phyloP scores from a whole-genome alignment of 1,139 yeast genomes.

The Yamadazyma diospyri region DNA sequence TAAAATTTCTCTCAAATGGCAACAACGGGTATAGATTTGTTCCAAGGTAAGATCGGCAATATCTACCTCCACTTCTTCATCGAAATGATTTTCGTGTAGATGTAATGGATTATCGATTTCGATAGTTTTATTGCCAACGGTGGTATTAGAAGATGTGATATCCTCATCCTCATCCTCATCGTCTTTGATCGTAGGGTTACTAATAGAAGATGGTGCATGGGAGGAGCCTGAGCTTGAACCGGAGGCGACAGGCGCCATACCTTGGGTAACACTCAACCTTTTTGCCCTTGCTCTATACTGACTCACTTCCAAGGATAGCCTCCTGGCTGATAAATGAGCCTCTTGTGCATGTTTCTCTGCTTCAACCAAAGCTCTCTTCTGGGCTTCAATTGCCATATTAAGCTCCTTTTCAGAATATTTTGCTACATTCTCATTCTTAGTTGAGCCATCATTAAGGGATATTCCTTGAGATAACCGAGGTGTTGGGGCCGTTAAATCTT shows the following conservation, averaged over 20 bases:
- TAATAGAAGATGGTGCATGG: conserved; percentile 24
- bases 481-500: conserved; percentile 61
- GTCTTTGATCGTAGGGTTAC: conserved; percentile 11
- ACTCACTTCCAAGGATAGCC: conserved; percentile 63
- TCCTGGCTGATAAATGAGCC: conserved; percentile 66
- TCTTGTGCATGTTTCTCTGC: conserved; percentile 72
- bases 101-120: conserved; percentile 60
- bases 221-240: conserved; percentile 8
- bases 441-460: conserved; percentile 32
- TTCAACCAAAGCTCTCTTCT: conserved; percentile 51
- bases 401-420: conserved; percentile 52
- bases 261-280: not conserved
- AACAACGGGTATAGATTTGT: conserved; percentile 81
- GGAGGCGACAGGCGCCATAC: not conserved
- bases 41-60: conserved; percentile 48
- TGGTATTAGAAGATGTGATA: conserved; percentile 15
- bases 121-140: conserved; percentile 18
- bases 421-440: conserved; percentile 17
- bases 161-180: conserved; percentile 19
- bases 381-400: conserved; percentile 54
- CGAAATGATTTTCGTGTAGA: conserved; percentile 62
- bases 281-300: conserved; percentile 25
- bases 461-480: conserved; percentile 66
- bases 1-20: conserved; percentile 85
- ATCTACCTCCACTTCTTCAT: conserved; percentile 21